Percentiles rank a stretch among this genome's conserved stretches.
phyloP scores from a whole-genome alignment of 73 alveolate genomes.

The Paramecium bursaria region DNA sequence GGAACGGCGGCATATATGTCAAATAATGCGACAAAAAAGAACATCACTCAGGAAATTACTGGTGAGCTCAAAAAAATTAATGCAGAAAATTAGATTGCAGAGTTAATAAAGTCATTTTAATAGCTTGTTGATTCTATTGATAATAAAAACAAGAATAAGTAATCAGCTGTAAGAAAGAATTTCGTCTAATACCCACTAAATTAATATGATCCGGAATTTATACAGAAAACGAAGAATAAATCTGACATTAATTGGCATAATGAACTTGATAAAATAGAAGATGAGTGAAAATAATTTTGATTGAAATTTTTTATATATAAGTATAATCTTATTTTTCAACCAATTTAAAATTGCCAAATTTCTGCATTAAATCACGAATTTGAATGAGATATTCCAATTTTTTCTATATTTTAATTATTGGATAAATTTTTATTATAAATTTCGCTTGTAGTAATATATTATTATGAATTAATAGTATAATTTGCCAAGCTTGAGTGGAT shows the following conservation, averaged over 20 bases:
- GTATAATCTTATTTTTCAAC: too few species aligned
- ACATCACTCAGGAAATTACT: neutral
- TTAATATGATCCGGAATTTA: conserved; percentile 46
- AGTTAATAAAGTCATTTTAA: neutral
- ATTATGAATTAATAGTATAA: too few species aligned
- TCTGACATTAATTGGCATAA: conserved; percentile 25
- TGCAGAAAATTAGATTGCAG: conserved; percentile 22
- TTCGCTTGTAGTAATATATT: too few species aligned
- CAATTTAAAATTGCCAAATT: too few species aligned
- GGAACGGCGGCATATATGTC: neutral
- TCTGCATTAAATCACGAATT: too few species aligned
- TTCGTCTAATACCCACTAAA: conserved; percentile 9
- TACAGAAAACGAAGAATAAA: conserved; percentile 19
- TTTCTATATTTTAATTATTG: too few species aligned
- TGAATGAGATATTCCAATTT: too few species aligned
- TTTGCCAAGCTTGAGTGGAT: too few species aligned
- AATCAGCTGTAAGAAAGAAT: conserved; percentile 5
- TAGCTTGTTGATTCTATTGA: conserved; percentile 21
- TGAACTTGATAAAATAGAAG: neutral
- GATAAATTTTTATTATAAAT: too few species aligned
- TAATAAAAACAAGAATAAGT: neutral
- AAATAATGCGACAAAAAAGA: conserved; percentile 7
- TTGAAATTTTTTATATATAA: too few species aligned
- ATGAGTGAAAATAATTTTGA: neutral
- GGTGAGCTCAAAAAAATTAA: conserved; percentile 2